Conservation (phyloP, 306 rosid genomes). For the Sophora flavescens region DNA sequence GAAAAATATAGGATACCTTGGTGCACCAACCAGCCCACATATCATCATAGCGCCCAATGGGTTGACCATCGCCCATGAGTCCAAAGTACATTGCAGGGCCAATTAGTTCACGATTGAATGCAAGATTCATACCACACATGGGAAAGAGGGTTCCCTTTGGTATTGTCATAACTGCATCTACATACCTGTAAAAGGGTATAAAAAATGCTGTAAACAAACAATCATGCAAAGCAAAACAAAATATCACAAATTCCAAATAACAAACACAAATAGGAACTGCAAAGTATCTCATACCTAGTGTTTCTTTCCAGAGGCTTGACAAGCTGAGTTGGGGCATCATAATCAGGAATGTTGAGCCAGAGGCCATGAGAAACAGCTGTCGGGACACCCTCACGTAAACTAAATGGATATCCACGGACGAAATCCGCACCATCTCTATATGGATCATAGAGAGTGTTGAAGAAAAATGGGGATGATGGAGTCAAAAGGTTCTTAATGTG, state of each 20-base stretch:
- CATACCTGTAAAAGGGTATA: slow-evolving; percentile 57
- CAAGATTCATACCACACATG: slow-evolving; percentile 88
- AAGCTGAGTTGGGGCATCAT: slow-evolving; percentile 88
- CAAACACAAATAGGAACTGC: not conserved
- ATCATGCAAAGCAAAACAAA: not conserved
- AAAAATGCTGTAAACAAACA: not conserved
- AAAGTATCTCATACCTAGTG: slow-evolving; percentile 58
- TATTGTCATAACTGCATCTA: slow-evolving; percentile 72
- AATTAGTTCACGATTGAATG: slow-evolving; percentile 77
- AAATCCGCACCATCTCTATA: slow-evolving; percentile 76
- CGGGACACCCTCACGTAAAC: slow-evolving; percentile 73
- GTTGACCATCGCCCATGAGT: slow-evolving; percentile 88
- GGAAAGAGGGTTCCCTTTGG: slow-evolving; percentile 83
- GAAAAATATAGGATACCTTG: slow-evolving; percentile 53
- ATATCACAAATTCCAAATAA: not conserved
- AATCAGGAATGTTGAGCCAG: slow-evolving; percentile 85
- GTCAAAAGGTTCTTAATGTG: slow-evolving; percentile 72
- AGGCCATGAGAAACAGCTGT: slow-evolving; percentile 85
- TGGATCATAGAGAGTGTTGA: slow-evolving; percentile 81
- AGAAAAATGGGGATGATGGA: slow-evolving; percentile 80
- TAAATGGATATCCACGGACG: slow-evolving; percentile 86
- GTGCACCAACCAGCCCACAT: slow-evolving; percentile 95
- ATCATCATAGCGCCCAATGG: slow-evolving; percentile 80
- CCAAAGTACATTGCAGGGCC: slow-evolving; percentile 91
- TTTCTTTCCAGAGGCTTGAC: slow-evolving; percentile 81